Evolutionary conservation across 345 rosid species (phyloP), one percentile per base, ranked within the genome.

Genomic region (Lumnitzera racemosa): DNA sequence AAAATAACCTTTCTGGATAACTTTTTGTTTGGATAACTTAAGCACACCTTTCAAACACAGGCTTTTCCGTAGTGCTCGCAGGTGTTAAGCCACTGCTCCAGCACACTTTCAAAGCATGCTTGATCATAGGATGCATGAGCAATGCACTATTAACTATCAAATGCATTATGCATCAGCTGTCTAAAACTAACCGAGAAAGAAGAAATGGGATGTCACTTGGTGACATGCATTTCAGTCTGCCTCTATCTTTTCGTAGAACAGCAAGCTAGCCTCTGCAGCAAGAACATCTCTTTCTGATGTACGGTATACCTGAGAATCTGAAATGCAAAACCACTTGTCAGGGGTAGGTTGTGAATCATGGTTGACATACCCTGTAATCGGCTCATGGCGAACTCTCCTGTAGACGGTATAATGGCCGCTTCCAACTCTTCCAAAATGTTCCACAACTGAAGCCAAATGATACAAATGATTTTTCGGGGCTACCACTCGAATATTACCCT

Each of bases 361-460:
- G 43, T 58, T 49, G 13, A 62, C 62, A 46, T 48, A 57, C 36
- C 69, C 80, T 5, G 62, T 27, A 8, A 43, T 46, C 2, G 76
- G 51, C 13, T 70, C 55, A 12, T 68, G 49, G 66, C 61, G 73
- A 56, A 58, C 73, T 52, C 82, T 77, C 73, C 97, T 81, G 67
- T 85, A 87, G 63, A 87, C 85, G 20, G 84, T 89, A 57, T 89
- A 92, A 75, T 89, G 98, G 41, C 98, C 96, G 36, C 85, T 77
- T 61, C 91, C 96, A 0, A 75, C 65, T 73, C 80, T 72, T 61
- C 96, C 96, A 62, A 82, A 89, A 73, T 89, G 97, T 72, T 89
- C 96, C 69, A 92, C 86, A 23, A 84, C 91, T 0, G 94, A 76
- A 57, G 80, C 83, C 31, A 92, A 90, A 29, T 76, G 76, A 62